A percentile compares a stretch with the other conserved stretches of the same genome.
Conservation (phyloP, 2,329 filamentous ascomycete species). For the Phyllosticta paracitricarpa region DNA sequence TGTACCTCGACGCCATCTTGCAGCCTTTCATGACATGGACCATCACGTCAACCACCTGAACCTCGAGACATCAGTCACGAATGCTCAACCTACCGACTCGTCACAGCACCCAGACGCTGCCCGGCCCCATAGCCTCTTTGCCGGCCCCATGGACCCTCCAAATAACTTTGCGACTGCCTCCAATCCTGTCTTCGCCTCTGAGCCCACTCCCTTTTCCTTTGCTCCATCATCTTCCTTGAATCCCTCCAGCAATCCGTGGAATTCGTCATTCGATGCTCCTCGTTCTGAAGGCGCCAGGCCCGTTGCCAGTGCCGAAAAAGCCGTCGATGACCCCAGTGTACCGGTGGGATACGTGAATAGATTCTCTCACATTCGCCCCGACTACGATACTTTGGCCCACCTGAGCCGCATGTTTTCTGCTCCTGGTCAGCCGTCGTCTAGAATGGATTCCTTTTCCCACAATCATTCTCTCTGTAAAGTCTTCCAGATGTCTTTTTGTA, state of each 20-base stretch:
- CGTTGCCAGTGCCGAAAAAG: constrained; percentile 35
- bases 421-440: constrained; percentile 24
- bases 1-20: not conserved
- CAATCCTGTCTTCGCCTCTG: constrained; percentile 1
- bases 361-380: constrained; percentile 21
- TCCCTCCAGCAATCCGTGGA: constrained; percentile 1
- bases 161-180: not conserved
- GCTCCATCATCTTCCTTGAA: constrained; percentile 4
- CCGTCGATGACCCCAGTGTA: constrained; percentile 38
- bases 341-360: constrained; percentile 22
- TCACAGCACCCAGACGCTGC: not conserved
- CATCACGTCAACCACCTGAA: constrained; percentile 10
- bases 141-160: not conserved
- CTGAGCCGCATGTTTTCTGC: constrained; percentile 37
- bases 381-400: constrained; percentile 33
- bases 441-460: constrained; percentile 32
- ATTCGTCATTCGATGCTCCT: not conserved
- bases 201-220: constrained; percentile 8
- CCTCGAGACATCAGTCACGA: constrained; percentile 3
- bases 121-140: constrained; percentile 3
- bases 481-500: not conserved
- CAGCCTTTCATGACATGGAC: constrained; percentile 6
- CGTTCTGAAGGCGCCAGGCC: not conserved
- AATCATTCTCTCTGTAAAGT: constrained; percentile 23
- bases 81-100: not conserved